Base-by-base conservation (phyloP, 768 basidiomycete species). In the Lactarius deliciosus region DNA sequence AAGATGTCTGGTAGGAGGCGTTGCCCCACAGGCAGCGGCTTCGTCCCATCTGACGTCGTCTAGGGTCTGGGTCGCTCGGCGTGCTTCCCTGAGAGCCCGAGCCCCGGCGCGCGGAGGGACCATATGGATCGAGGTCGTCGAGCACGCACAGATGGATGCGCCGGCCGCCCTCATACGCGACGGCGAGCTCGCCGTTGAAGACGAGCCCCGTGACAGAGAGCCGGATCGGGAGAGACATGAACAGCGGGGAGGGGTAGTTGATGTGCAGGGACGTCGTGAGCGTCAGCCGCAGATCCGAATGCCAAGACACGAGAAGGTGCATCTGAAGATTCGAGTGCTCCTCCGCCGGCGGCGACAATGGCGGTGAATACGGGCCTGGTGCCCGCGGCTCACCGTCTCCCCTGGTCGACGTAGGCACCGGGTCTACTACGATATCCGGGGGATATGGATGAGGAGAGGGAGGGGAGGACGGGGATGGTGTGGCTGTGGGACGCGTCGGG, bases 211-310 rank as follows among this genome's bases (percentile, higher is more conserved):
- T 96, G 32, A 98, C 86, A n/a, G 89, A 90, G 63, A 98, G 87
- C 73, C 92, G 90, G 76, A 99, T 92, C 8, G 97, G 97, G 30
- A 99, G 83, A 16, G 92, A 89, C 96, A 99, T 98, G 82, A 99
- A 98, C 75, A 90, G 85, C 0, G 90, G 89, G 0, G 94, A 94
- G 6, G 97, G 97, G 75, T 98, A 98, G 78, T 99, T 97, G 77
- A 99, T 95, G 68, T 95, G 85, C 32, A 98, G 83, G 10, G 94
- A 96, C 0, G 97, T 98, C 36, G 92, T 88, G 63, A 99, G 82
- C 9, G 91, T 92, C 71, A 99, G 81, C 18, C 91, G 89, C 10
- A 98, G 81, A 75, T 97, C 88, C 11, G 96, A 93, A 61, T 88
- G 85, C 87, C 96, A 96, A 38, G 85, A 82, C 54, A 98, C 79